Conservation (phyloP, 169 alveolate genomes). For the Cryptosporidium sp. region DNA sequence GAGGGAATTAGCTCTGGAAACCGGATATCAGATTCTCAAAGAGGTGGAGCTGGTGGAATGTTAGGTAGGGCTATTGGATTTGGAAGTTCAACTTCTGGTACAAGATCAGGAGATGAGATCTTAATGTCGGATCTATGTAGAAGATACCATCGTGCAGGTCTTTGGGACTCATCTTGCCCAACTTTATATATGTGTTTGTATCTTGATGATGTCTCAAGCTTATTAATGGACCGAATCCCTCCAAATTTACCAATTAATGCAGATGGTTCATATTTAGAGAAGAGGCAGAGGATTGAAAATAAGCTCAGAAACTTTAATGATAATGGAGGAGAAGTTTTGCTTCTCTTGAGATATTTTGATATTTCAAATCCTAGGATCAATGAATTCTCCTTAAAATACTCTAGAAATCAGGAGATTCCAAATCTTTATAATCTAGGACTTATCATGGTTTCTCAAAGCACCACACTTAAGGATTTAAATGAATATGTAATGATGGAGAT, state of each 20-base stretch:
- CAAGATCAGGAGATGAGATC: constrained; percentile 13
- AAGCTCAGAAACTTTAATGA: constrained; percentile 21
- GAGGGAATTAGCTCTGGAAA: neutral
- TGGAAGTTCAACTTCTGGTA: neutral
- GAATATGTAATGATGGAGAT: constrained; percentile 68
- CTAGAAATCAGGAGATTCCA: constrained; percentile 10
- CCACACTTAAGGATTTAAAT: constrained; percentile 35
- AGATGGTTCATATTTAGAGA: constrained; percentile 35
- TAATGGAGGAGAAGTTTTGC: constrained; percentile 37
- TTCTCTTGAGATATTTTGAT: constrained; percentile 58
- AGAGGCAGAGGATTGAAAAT: constrained; percentile 43
- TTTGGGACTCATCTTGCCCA: constrained; percentile 75
- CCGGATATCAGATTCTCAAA: constrained; percentile 6
- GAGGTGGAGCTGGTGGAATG: constrained; percentile 20
- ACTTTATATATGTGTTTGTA: constrained; percentile 62
- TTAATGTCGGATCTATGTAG: constrained; percentile 54
- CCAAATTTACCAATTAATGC: constrained; percentile 14
- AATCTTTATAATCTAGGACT: constrained; percentile 48
- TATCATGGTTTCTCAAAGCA: constrained; percentile 46
- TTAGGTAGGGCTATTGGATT: neutral
- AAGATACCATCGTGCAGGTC: constrained; percentile 68
- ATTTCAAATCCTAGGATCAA: constrained; percentile 14
- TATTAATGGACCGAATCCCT: neutral
- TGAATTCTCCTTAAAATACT: constrained; percentile 20
- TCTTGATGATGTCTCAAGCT: constrained; percentile 1